These are phyloP conservation scores for Plectosphaerella sp. DNA, from an alignment of 2,329 filamentous ascomycete species.

Conservation along the genomic window DNA sequence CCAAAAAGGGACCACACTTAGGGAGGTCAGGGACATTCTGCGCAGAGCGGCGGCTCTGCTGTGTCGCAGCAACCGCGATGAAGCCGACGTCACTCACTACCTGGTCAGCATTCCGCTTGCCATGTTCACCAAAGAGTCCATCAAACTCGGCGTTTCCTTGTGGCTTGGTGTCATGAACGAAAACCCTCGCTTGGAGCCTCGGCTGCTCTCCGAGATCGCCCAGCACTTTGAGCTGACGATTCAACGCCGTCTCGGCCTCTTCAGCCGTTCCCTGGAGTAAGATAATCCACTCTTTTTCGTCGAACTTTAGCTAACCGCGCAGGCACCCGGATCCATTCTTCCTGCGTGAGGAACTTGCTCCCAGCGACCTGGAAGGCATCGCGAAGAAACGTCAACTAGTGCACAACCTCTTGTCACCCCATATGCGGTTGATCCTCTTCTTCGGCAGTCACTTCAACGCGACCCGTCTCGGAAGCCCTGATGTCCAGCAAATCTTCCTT, in stretches of 20 bases:
- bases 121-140: constrained; percentile 90
- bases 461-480: constrained; percentile 75
- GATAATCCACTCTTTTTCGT: constrained; percentile 17
- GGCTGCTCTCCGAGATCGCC: constrained; percentile 80
- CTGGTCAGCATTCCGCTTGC: constrained; percentile 90
- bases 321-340: constrained; percentile 84
- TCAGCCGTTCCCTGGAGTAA: constrained; percentile 65
- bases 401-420: constrained; percentile 80
- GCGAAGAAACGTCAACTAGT: constrained; percentile 72
- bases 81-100: constrained; percentile 76
- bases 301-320: constrained; percentile 20
- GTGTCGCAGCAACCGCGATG: constrained; percentile 70
- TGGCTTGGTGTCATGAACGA: constrained; percentile 98
- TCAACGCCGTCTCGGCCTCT: constrained; percentile 72
- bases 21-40: constrained; percentile 75
- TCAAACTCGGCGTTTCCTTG: constrained; percentile 90
- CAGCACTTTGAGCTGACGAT: constrained; percentile 89
- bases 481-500: constrained; percentile 77
- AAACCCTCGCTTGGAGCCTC: constrained; percentile 81
- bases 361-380: constrained; percentile 74
- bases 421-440: constrained; percentile 81
- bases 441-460: constrained; percentile 94
- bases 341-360: constrained; percentile 85
- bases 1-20: constrained; percentile 65
- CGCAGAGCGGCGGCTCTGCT: constrained; percentile 81